Evolutionary conservation across 768 basidiomycete species (phyloP), one percentile per base, ranked within the genome.

Genomic region (Hericium coralloides): DNA sequence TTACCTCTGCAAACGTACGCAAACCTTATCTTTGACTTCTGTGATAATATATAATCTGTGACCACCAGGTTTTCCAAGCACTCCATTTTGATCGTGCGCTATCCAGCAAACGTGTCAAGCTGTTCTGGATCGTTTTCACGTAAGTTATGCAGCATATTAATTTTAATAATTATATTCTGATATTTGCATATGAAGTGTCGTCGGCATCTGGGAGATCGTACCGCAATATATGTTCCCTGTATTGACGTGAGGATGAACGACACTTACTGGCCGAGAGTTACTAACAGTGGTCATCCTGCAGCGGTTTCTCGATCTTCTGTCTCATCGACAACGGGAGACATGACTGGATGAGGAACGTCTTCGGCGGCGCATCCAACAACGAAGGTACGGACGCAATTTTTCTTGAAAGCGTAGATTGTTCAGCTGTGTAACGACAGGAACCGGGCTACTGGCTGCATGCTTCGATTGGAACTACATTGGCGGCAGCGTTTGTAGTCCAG

Each of bases 121-220:
- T 74, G 18, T 75, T 75, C 67, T 75, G 73, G 73, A 66, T 62
- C 17, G 68, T 72, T 49, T 75, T 75, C 53, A 36, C 59, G 38
- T 66, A 53, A 48, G 66, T 70, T 57, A 69, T 70, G 55, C 59
- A 60, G 39, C 56, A 55, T 51, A 47, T 25, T n/a, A 20, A 31
- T 37, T 3, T 51, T 41, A 52, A 60, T 49, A 17, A 31, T 37
- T 2, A 47, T 51, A 50, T 59, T 45, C 60, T 51, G 43, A 52
- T 60, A 38, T 54, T 58, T 38, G 52, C 53, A 36, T 51, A n/a
- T 39, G 37, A 57, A 55, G 58, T 52, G 51, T 52, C 47, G 55
- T 61, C 45, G 49, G 41, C 12, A 37, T 63, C 61, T 73, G 67
- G 65, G 69, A 72, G 59, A 72, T 73, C 59, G 59, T 75, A 37